Evolutionary conservation across 2,329 filamentous ascomycete species (phyloP).

Genomic region (Cladosporium phlei): DNA sequence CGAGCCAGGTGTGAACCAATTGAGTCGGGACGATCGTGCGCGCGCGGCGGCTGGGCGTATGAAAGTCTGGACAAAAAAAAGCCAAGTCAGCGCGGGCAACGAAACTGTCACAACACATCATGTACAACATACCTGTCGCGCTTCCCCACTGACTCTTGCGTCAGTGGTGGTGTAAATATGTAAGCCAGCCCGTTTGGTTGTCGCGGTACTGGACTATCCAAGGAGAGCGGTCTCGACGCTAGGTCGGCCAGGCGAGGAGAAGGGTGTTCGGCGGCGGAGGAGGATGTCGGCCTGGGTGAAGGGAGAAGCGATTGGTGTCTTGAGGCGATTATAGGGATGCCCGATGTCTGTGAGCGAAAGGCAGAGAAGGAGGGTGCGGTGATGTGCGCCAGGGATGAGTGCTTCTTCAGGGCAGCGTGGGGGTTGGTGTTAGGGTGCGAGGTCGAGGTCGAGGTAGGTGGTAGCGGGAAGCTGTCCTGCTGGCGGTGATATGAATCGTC

Average conservation of each 20-base stretch:
- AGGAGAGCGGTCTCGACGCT: conserved; percentile 27
- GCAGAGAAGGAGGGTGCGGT: conserved; percentile 41
- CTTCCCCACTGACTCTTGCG: conserved; percentile 22
- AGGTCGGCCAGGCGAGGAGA: conserved; percentile 33
- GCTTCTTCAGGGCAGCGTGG: conserved; percentile 15
- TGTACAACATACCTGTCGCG: conserved; percentile 3
- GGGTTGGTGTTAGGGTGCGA: conserved; percentile 9
- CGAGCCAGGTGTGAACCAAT: conserved; percentile 26
- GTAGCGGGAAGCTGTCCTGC: conserved; percentile 9
- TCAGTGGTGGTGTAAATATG: conserved; percentile 27
- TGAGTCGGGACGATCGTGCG: conserved; percentile 23
- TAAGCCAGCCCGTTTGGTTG: conserved; percentile 23
- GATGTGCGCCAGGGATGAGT: conserved; percentile 36
- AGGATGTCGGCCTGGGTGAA: conserved; percentile 43
- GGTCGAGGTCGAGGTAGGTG: not conserved
- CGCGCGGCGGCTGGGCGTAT: conserved; percentile 3
- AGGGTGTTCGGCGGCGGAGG: conserved; percentile 39
- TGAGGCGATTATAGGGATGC: conserved; percentile 43
- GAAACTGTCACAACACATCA: not conserved
- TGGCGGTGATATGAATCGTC: conserved; percentile 14
- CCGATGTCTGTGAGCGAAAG: conserved; percentile 40
- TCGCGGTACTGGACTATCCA: conserved; percentile 29
- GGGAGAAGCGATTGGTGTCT: conserved; percentile 38
- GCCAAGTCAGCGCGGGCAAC: not conserved
- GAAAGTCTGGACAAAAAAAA: conserved; percentile 2